A percentile compares a stretch with the other conserved stretches of the same genome.
Conservation (phyloP, 768 basidiomycete species). For the Russula griseocarnosa region DNA sequence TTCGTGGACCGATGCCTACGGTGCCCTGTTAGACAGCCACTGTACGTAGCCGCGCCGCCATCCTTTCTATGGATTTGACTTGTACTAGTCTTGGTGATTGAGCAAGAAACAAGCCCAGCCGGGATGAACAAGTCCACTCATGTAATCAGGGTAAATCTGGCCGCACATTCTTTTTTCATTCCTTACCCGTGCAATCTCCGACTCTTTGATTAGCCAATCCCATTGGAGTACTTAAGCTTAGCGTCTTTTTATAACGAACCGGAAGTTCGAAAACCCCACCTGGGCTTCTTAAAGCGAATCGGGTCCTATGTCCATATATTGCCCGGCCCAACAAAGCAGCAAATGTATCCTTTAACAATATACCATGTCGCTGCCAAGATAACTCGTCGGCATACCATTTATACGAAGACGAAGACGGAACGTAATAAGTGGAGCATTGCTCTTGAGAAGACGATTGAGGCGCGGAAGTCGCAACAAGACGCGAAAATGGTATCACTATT, state of each 20-base stretch:
- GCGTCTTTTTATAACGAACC: neutral
- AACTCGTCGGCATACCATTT: slow-evolving; percentile 7
- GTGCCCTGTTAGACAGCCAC: neutral
- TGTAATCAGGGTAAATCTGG: neutral
- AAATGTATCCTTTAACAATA: slow-evolving; percentile 5
- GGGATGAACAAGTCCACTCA: neutral
- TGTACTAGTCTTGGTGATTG: slow-evolving; percentile 2
- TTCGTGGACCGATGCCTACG: neutral
- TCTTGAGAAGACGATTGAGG: neutral
- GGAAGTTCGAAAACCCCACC: neutral
- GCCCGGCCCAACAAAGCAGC: neutral
- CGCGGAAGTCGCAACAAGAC: neutral
- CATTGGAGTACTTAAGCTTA: neutral
- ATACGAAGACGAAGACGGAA: neutral
- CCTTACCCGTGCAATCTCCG: neutral
- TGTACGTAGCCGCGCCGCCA: neutral
- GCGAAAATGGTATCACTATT: neutral
- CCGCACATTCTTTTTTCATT: neutral
- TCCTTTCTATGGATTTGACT: neutral
- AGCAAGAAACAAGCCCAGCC: neutral
- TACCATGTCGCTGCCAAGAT: slow-evolving; percentile 7
- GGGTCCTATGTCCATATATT: neutral
- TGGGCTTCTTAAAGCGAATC: neutral
- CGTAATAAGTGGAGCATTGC: neutral
- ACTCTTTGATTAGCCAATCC: neutral